Evolutionary conservation across 2,329 filamentous ascomycete species (phyloP).

Genomic region (Stagonosporopsis cucurbitacearum): DNA sequence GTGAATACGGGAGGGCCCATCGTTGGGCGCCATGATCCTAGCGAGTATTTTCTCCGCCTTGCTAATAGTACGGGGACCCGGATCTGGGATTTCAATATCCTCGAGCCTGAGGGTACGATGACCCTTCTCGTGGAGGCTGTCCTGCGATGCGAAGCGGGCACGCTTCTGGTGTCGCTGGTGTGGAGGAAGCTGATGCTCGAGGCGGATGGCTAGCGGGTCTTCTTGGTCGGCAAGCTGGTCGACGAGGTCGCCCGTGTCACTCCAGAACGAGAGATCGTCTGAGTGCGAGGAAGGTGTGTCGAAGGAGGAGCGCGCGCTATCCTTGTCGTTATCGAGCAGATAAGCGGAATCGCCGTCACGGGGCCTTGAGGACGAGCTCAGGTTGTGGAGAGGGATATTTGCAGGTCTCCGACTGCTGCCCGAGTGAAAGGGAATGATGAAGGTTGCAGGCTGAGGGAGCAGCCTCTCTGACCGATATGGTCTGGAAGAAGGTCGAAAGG

Average conservation of each 20-base stretch:
- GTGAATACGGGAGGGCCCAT: conserved; percentile 74
- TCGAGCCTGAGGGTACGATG: conserved; percentile 63
- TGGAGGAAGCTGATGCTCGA: conserved; percentile 67
- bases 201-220: conserved; percentile 77
- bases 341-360: conserved; percentile 49
- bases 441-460: conserved; percentile 65
- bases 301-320: conserved; percentile 60
- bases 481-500: conserved; percentile 32
- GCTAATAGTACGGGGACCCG: conserved; percentile 67
- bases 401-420: conserved; percentile 71
- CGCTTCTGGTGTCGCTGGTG: conserved; percentile 62
- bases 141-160: conserved; percentile 70
- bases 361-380: conserved; percentile 58
- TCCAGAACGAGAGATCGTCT: conserved; percentile 83
- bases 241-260: conserved; percentile 91
- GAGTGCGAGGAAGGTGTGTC: conserved; percentile 64
- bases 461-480: conserved; percentile 35
- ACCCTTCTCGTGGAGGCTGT: conserved; percentile 53
- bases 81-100: conserved; percentile 80
- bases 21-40: conserved; percentile 82
- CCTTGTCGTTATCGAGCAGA: conserved; percentile 55
- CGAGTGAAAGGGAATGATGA: conserved; percentile 84
- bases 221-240: conserved; percentile 86
- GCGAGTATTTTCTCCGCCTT: conserved; percentile 75
- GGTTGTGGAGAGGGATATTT: conserved; percentile 85